Evolutionary conservation across 345 rosid genomes (phyloP).

Genomic region (Salix koriyanagi): DNA sequence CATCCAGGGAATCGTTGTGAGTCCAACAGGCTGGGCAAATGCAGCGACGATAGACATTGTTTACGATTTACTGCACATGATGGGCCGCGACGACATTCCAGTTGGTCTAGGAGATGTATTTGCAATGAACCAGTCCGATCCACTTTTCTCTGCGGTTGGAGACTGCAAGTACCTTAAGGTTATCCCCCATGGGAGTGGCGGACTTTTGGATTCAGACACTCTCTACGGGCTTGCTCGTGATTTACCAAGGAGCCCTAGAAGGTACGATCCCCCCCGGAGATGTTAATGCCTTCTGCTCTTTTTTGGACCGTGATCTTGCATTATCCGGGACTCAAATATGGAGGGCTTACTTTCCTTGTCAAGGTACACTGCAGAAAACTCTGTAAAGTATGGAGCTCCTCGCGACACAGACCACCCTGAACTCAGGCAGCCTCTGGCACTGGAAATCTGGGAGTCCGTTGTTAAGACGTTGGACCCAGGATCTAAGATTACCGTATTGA

Average conservation of each 20-base stretch:
- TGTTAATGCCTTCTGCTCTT: neutral
- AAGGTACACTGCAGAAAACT: conserved; percentile 81
- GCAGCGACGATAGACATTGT: conserved; percentile 82
- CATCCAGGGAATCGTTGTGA: conserved; percentile 68
- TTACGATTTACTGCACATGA: conserved; percentile 90
- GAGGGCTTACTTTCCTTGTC: neutral
- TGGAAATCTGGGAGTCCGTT: conserved; percentile 62
- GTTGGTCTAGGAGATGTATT: conserved; percentile 71
- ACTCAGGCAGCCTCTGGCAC: conserved; percentile 64
- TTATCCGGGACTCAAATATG: neutral
- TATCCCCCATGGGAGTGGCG: conserved; percentile 80
- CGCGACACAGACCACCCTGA: conserved; percentile 66
- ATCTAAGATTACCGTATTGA: conserved; percentile 62
- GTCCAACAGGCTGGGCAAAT: conserved; percentile 94
- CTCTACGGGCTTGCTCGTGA: conserved; percentile 80
- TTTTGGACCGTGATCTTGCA: neutral
- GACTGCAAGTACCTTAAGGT: conserved; percentile 70
- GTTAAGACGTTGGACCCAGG: conserved; percentile 33
- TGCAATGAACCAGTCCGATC: conserved; percentile 69
- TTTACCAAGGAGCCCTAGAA: conserved; percentile 78
- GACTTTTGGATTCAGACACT: conserved; percentile 81
- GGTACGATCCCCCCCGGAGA: conserved; percentile 31
- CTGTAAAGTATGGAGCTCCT: conserved; percentile 58
- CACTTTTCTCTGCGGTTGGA: conserved; percentile 45
- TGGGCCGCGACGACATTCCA: conserved; percentile 94